Evolutionary conservation across 257 asterid genomes (phyloP), one percentile per base, ranked within the genome.

Genomic region (Primulina tabacum): DNA sequence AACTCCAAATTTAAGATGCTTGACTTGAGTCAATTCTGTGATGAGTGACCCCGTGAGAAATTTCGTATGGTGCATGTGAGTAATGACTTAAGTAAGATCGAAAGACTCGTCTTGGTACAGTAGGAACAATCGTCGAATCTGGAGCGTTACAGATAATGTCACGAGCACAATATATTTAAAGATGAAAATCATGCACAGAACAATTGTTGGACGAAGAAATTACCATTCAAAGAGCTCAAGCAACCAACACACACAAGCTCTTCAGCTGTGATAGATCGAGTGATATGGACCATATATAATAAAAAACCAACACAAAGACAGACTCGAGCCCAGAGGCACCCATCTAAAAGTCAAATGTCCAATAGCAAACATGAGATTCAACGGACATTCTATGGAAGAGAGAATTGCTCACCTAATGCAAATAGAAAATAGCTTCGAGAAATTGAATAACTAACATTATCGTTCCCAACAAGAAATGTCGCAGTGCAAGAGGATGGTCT

Each of bases 401-500:
- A 64, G 50, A 6, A 43, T 4, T 58, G 70, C 72, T 76, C 70
- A 90, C 98, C 97, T 85, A 89, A 78, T 87, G 88, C 62, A 87
- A 60, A 60, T 90, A 87, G 88, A 80, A 92, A 80, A 90, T 75
- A 50, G 93, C 79, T 40, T 92, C 96, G 96, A 18, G 86, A 73
- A 43, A 88, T 73, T 20, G 97, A 79, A 71, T 87, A 90, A 75
- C 90, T 92, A 69, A 92, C 92, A 67, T n/a, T n/a, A n/a, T n/a
- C n/a, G 87, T 84, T 38, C 95, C 93, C 91, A 92, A 53, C 74
- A 92, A 78, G 80, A 87, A 90, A 75, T 90, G 79, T 81, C 97
- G 84, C 77, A 92, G 82, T 47, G 97, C 96, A 66, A 92, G 89
- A 10, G 95, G 95, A 84, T 92, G 98, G 80, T 92, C 88, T 71